Base-by-base conservation (phyloP, 2,329 filamentous ascomycete species). In the Cladosporium sp. region DNA sequence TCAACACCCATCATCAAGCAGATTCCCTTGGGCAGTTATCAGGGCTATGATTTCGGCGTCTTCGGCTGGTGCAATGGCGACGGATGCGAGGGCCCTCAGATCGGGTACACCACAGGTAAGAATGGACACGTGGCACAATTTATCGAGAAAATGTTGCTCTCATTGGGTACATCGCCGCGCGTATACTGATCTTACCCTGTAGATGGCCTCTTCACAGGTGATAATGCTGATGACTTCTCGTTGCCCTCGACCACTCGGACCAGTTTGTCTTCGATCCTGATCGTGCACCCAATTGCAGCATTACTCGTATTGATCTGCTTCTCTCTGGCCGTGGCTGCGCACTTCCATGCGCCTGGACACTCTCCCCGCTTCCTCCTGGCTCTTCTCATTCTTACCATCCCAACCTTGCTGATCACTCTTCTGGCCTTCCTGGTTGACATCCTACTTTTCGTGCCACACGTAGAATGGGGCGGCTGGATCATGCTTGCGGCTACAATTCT, bases 381-480 rank as follows among this genome's bases (percentile, higher is more conserved):
- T 30, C 83, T 98, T 36, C 89, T 97, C 70, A 93, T 98, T 69
- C 85, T 98, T 71, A 89, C 91, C 65, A 88, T 98, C 68, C 85
- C 96, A 58, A 93, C 93, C 10, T 88, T 98, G 56, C 81, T 98
- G 32, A 85, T 95, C 69, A 89, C 91, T 56, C 84, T 97, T 1
- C 84, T 97, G 65, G 91, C 93, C 26, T 98, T 98, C 79, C 82
- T 99, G 28, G 89, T 98, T 73, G 95, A 99, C 78, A 91, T 98
- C 28, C 83, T 99, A 36, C 84, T 99, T 25, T 99, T 99, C 76
- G 91, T 97, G 18, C 95, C 95, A 57, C 93, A 98, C 78, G 82
- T 97, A 80, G 87, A 89, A 75, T 98, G 93, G 92, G 95, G 93
- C 69, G 93, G 93, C 66, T 99, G 94, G 84, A 87, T 98, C 70